A percentile compares a stretch with the other conserved stretches of the same genome.
These are phyloP conservation scores for Erigeron philadelphicus DNA, from an alignment of 140 eudicot species.

Conservation along the genomic window DNA sequence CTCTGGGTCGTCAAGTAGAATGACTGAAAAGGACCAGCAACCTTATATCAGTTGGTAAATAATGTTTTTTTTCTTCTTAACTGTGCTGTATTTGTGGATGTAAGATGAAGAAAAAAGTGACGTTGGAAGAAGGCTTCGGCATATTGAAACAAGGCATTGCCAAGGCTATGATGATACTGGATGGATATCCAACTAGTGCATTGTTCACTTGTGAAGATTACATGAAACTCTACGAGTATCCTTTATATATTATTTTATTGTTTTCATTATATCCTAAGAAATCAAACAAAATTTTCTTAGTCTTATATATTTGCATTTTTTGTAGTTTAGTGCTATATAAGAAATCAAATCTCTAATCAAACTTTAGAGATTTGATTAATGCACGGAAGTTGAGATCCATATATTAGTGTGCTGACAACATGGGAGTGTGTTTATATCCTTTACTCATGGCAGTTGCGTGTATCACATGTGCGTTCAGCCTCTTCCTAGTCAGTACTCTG, in stretches of 20 bases:
- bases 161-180: slow-evolving; percentile 42
- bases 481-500: slow-evolving; percentile 33
- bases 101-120: slow-evolving; percentile 31
- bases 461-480: slow-evolving; percentile 43
- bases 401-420: not conserved
- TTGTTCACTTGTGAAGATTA: slow-evolving; percentile 40
- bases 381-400: not conserved
- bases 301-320: too few relatives aligned
- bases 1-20: too few relatives aligned
- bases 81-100: slow-evolving; percentile 13
- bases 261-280: not conserved
- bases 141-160: slow-evolving; percentile 34
- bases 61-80: not conserved
- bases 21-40: too few relatives aligned
- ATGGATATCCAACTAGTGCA: slow-evolving; percentile 34
- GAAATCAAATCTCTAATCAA: too few relatives aligned
- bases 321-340: too few relatives aligned
- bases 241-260: slow-evolving; percentile 10
- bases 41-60: too few relatives aligned
- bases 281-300: too few relatives aligned
- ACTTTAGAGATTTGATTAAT: not conserved
- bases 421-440: slow-evolving; percentile 19
- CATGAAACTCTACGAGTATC: slow-evolving; percentile 51
- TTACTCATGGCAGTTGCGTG: slow-evolving; percentile 44
- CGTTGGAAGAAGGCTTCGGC: slow-evolving; percentile 35